A percentile compares a stretch with the other conserved stretches of the same genome.
Evolutionary conservation across 352 stramenopile species (phyloP).

Genomic region (Phytopythium aichiense): DNA sequence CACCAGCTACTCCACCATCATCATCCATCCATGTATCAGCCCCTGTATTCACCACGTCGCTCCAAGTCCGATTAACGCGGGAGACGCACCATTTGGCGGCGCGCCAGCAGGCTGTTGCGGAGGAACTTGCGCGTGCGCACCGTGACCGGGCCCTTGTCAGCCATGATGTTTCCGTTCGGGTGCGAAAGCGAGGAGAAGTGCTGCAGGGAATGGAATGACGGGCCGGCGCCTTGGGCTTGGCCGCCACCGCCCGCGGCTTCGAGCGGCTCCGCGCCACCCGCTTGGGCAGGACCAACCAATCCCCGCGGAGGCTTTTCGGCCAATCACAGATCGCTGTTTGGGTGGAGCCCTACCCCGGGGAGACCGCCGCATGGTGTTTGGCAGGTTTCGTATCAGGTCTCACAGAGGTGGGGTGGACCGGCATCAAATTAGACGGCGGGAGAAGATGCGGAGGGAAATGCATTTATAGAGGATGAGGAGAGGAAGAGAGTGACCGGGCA

Average conservation of each 20-base stretch:
- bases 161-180: constrained; percentile 85
- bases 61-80: background rate
- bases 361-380: background rate
- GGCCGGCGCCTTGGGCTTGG: constrained; percentile 6
- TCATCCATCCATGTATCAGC: background rate
- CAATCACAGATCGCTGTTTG: constrained; percentile 8
- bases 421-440: background rate
- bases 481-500: background rate
- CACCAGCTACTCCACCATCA: constrained; percentile 75
- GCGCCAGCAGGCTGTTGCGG: constrained; percentile 95
- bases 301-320: constrained; percentile 8
- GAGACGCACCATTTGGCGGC: constrained; percentile 94
- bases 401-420: background rate
- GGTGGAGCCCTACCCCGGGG: background rate
- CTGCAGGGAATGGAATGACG: constrained; percentile 61
- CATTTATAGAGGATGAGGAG: background rate
- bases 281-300: constrained; percentile 79
- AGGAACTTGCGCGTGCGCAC: constrained; percentile 99
- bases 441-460: background rate
- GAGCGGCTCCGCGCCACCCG: constrained; percentile 12
- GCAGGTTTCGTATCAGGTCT: background rate
- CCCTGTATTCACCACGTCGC: too few relatives aligned
- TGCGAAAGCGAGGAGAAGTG: constrained; percentile 50
- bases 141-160: constrained; percentile 93
- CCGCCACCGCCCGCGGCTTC: background rate